A percentile compares a stretch with the other conserved stretches of the same genome.
These are phyloP conservation scores for Globisporangium polare DNA, from an alignment of 352 stramenopile genomes.

Conservation along the genomic window DNA sequence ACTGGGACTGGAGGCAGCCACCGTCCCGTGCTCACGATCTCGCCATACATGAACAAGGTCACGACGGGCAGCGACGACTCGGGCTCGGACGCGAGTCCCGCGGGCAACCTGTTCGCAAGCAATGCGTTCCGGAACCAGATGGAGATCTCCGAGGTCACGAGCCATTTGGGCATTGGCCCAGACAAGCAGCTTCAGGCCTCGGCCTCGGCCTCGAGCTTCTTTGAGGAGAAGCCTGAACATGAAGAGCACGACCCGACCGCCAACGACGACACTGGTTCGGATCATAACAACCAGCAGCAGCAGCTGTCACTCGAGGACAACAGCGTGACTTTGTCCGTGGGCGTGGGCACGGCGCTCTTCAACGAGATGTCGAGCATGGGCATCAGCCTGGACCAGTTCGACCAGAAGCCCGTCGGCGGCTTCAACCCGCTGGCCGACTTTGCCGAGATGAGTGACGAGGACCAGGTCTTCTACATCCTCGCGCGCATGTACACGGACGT, in stretches of 20 bases:
- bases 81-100: slow-evolving; percentile 13
- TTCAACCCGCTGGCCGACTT: slow-evolving; percentile 41
- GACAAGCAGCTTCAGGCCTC: slow-evolving; percentile 6
- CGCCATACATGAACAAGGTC: slow-evolving; percentile 72
- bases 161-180: not conserved
- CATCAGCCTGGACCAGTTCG: slow-evolving; percentile 56
- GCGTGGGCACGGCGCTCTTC: slow-evolving; percentile 49
- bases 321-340: slow-evolving; percentile 17
- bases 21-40: slow-evolving; percentile 58
- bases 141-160: slow-evolving; percentile 34
- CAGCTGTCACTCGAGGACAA: slow-evolving; percentile 16
- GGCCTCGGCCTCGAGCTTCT: slow-evolving; percentile 21
- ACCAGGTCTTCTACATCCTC: slow-evolving; percentile 81
- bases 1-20: slow-evolving; percentile 14
- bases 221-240: slow-evolving; percentile 27
- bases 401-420: slow-evolving; percentile 24
- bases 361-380: slow-evolving; percentile 80
- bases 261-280: not conserved
- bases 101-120: slow-evolving; percentile 68
- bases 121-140: slow-evolving; percentile 70
- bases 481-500: slow-evolving; percentile 73
- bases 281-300: slow-evolving; percentile 13
- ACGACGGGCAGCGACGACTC: slow-evolving; percentile 23
- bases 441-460: slow-evolving; percentile 46
- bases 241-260: slow-evolving; percentile 30